Percentiles rank a stretch among this genome's conserved stretches.
These are phyloP conservation scores for Heliamphora pulchella DNA, from an alignment of 179 eudicot species.

Conservation along the genomic window DNA sequence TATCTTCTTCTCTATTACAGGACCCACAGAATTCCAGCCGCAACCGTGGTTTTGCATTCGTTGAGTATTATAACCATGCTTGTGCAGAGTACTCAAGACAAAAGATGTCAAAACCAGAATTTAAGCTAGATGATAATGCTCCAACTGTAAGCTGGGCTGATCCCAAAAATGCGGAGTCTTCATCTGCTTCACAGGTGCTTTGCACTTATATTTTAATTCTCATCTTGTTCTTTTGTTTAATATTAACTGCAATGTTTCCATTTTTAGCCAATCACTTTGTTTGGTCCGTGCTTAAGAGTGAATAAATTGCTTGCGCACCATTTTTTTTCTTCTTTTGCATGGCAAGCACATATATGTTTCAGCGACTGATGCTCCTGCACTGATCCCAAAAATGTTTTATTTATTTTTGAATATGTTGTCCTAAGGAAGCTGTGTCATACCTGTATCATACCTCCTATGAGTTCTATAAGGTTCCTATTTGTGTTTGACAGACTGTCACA, in stretches of 20 bases:
- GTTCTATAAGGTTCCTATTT: no score
- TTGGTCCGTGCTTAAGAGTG: no score
- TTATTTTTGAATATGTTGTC: not conserved
- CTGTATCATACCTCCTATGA: no score
- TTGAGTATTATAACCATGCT: constrained; percentile 92
- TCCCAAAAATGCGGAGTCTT: constrained; percentile 69
- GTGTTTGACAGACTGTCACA: not conserved
- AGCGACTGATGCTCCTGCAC: not conserved
- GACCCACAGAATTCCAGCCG: constrained; percentile 78
- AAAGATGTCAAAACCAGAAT: constrained; percentile 67
- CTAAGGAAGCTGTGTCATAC: no score
- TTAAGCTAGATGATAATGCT: constrained; percentile 73
- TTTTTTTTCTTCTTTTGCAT: constrained; percentile 1
- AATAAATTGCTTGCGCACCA: no score
- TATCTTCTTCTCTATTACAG: constrained; percentile 34
- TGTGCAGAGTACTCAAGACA: constrained; percentile 91
- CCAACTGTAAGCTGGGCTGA: constrained; percentile 99
- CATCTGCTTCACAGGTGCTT: constrained; percentile 71
- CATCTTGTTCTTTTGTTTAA: not conserved
- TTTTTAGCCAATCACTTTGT: not conserved
- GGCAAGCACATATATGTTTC: not conserved
- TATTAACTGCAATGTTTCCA: not conserved
- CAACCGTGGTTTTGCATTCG: constrained; percentile 89
- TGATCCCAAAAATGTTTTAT: not conserved
- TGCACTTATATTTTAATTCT: not conserved